A percentile compares a stretch with the other conserved stretches of the same genome.
Conservation (phyloP, 176 grass and related monocot species). For the Paspalum notatum region DNA sequence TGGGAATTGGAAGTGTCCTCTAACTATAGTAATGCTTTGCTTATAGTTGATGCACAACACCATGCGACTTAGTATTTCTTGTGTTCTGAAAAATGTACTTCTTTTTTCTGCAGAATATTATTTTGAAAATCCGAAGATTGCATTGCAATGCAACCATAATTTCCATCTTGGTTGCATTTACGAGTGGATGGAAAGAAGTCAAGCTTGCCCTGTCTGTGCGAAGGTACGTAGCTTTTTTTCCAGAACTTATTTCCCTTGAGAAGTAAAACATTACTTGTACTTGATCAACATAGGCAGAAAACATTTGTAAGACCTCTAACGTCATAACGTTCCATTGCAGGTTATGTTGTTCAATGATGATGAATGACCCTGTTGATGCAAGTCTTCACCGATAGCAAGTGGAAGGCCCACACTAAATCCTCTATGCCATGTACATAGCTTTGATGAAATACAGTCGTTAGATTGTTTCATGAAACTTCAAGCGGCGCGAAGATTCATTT, state of each 20-base stretch:
- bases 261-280: background rate
- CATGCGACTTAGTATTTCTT: background rate
- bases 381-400: constrained; percentile 18
- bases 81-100: background rate
- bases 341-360: constrained; percentile 68
- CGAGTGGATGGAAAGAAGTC: constrained; percentile 92
- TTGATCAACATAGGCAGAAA: constrained; percentile 7
- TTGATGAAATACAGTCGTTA: constrained; percentile 13
- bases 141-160: constrained; percentile 73
- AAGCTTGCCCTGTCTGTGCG: constrained; percentile 64
- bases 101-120: constrained; percentile 55
- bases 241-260: constrained; percentile 24
- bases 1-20: no score
- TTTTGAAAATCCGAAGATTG: constrained; percentile 60
- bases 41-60: constrained; percentile 5
- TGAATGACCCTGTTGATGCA: constrained; percentile 30
- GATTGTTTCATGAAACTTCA: constrained; percentile 48
- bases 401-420: constrained; percentile 15
- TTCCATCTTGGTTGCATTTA: constrained; percentile 85
- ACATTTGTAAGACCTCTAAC: constrained; percentile 2
- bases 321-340: constrained; percentile 6
- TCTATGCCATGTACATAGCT: constrained; percentile 47
- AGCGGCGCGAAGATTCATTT: constrained; percentile 23
- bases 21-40: background rate
- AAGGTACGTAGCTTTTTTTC: constrained; percentile 52